Base-by-base conservation (phyloP, 306 rosid species). In the Luffa aegyptiaca region DNA sequence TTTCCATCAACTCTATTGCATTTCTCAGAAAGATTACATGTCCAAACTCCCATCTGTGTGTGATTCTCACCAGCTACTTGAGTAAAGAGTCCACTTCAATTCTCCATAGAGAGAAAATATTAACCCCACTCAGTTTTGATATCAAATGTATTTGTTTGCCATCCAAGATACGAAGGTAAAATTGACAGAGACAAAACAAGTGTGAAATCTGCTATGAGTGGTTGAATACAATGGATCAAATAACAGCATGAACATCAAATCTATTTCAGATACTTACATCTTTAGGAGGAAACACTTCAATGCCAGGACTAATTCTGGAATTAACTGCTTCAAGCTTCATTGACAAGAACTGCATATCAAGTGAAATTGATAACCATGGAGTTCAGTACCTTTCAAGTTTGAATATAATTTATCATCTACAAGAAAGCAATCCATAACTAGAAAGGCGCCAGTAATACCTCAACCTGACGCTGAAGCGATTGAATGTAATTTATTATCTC, bases 301-400 rank as follows among this genome's bases (percentile, higher is more conserved):
- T 84, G 42, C 88, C 87, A 64, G 96, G 93, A 76, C 84, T 79
- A 84, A 86, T 5, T 83, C 96, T 87, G 52, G 98, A 70, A 86
- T 92, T 92, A 63, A 94, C 97, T 74, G 94, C 90, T 88, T 94
- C 98, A 31, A 94, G 93, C 90, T 94, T 94, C 98, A 92, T 92
- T 1, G 98, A 94, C 82, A 94, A 88, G 87, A 94, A 94, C 98
- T 94, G 93, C 63, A 71, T 76, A 81, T 51, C 88, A 76, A 9
- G 42, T 18, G 41, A 58, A 77, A 77, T 26, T 6, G 39, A 39
- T 20, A 39, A 44, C 62, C 26, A 31, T 26, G 59, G 46, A 74
- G 45, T 48, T 26, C 41, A 46, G 42, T 5, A 46, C 51, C 7
- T 59, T 10, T 14, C 53, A 59, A 16, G 44, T 62, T 11, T 59